Percentiles rank a stretch among this genome's conserved stretches.
Evolutionary conservation across 2,329 filamentous ascomycete species (phyloP).

Genomic region (Pseudogymnoascus sp.): DNA sequence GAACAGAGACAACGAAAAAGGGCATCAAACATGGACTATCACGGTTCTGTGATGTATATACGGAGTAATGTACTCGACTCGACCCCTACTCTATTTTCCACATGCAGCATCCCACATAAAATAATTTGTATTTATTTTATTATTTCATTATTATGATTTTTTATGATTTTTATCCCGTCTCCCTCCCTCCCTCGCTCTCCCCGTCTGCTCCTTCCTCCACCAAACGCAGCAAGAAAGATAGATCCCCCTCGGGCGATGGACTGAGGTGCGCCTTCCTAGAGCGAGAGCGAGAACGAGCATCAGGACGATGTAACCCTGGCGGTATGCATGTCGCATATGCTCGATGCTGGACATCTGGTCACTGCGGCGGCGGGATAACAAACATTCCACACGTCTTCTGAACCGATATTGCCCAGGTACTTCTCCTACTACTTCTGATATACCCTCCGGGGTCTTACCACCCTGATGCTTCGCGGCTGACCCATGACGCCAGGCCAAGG

Average conservation of each 20-base stretch:
- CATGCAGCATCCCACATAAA: neutral
- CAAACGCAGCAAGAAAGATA: neutral
- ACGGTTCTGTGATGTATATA: neutral
- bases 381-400: constrained; percentile 1
- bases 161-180: neutral
- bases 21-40: neutral
- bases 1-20: neutral
- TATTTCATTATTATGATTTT: neutral
- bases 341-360: neutral
- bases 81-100: neutral
- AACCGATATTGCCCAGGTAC: constrained; percentile 5
- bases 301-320: neutral
- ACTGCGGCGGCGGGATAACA: neutral
- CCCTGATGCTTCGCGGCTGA: neutral
- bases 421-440: neutral
- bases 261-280: neutral
- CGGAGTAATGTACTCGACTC: neutral
- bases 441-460: neutral
- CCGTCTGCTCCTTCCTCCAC: neutral
- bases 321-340: neutral
- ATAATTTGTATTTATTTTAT: neutral
- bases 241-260: neutral
- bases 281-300: neutral
- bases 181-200: neutral
- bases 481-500: constrained; percentile 2